Evolutionary conservation across 306 rosid species (phyloP).

Genomic region (Prunus davidiana): DNA sequence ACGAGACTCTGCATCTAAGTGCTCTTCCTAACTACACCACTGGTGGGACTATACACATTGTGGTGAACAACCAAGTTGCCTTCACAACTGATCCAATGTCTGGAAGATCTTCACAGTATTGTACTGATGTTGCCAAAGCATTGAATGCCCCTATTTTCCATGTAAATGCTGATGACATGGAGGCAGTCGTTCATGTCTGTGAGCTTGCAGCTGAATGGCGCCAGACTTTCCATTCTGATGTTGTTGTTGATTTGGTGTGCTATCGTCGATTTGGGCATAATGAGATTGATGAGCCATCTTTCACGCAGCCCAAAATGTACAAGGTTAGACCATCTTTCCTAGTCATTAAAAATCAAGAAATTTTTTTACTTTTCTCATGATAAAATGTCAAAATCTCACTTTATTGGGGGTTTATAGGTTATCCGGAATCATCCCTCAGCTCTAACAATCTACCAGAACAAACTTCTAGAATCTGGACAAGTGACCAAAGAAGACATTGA

Average conservation of each 20-base stretch:
- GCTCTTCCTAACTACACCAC: conserved; percentile 95
- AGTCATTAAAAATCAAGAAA: not conserved
- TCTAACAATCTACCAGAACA: conserved; percentile 80
- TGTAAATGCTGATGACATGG: conserved; percentile 92
- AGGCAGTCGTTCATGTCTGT: conserved; percentile 93
- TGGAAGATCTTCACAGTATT: conserved; percentile 90
- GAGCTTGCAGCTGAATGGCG: conserved; percentile 99
- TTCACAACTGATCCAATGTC: conserved; percentile 87
- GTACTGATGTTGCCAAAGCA: conserved; percentile 97
- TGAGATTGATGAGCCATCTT: conserved; percentile 96
- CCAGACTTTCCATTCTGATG: conserved; percentile 95
- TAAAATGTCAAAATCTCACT: not conserved
- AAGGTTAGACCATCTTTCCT: conserved; percentile 52
- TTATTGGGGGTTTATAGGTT: conserved; percentile 43
- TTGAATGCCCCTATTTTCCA: conserved; percentile 87
- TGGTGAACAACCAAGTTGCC: conserved; percentile 92
- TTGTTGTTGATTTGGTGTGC: conserved; percentile 92
- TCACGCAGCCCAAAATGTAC: conserved; percentile 97
- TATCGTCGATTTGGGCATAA: conserved; percentile 96
- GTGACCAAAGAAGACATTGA: conserved; percentile 63
- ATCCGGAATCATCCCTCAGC: conserved; percentile 81
- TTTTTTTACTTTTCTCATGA: not conserved
- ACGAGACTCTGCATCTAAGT: conserved; percentile 91
- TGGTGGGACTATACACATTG: conserved; percentile 93
- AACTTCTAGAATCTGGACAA: conserved; percentile 73